A percentile compares a stretch with the other conserved stretches of the same genome.
Evolutionary conservation across 495 filamentous ascomycete genomes (phyloP).

Genomic region (Aspergillus ellipticus): DNA sequence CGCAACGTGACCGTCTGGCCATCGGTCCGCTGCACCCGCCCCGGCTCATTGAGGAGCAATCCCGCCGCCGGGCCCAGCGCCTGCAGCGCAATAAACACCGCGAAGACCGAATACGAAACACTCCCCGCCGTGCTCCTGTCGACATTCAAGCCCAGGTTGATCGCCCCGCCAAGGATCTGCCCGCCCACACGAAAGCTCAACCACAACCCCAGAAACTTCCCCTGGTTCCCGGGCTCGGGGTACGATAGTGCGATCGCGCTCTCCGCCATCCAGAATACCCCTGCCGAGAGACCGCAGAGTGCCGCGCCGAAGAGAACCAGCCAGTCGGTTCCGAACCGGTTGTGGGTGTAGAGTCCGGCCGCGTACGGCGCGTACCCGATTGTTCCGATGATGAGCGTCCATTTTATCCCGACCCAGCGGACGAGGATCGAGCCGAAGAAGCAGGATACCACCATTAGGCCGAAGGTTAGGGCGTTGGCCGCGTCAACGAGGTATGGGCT

Average conservation of each 20-base stretch:
- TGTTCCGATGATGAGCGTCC: conserved; percentile 60
- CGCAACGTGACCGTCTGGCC: conserved; percentile 49
- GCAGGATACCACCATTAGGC: conserved; percentile 62
- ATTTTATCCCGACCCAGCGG: conserved; percentile 59
- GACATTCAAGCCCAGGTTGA: conserved; percentile 59
- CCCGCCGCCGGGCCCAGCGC: conserved; percentile 52
- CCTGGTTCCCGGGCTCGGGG: conserved; percentile 60
- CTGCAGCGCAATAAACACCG: conserved; percentile 61
- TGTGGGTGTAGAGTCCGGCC: conserved; percentile 64
- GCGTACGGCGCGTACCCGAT: conserved; percentile 64
- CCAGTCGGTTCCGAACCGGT: conserved; percentile 61
- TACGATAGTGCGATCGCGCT: conserved; percentile 63
- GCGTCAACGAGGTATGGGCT: conserved; percentile 63
- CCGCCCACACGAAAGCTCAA: conserved; percentile 57
- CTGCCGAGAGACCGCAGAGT: conserved; percentile 60
- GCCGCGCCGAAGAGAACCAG: conserved; percentile 60
- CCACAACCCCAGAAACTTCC: conserved; percentile 59
- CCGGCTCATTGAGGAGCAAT: conserved; percentile 50
- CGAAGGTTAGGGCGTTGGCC: conserved; percentile 66
- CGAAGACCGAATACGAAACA: conserved; percentile 58
- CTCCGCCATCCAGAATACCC: conserved; percentile 67
- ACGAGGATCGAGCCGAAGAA: conserved; percentile 53
- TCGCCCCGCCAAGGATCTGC: conserved; percentile 61
- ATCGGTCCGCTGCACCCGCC: conserved; percentile 53
- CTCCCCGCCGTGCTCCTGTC: conserved; percentile 50